A percentile compares a stretch with the other conserved stretches of the same genome.
phyloP scores from a whole-genome alignment of 1,139 yeast genomes.

The Candida sp. region DNA sequence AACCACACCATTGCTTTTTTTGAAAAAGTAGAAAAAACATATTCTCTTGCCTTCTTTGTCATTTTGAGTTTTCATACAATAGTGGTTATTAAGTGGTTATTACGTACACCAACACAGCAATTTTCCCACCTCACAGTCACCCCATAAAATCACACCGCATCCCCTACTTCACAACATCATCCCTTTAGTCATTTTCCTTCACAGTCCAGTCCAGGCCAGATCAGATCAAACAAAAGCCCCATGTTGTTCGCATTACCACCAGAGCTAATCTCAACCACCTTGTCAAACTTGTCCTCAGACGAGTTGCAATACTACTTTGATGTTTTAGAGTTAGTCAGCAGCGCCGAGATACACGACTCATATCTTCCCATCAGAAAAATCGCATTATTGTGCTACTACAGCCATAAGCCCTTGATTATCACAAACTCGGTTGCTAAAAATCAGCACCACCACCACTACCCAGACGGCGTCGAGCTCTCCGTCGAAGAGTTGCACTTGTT shows the following conservation, averaged over 20 bases:
- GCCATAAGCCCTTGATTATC: conserved; percentile 14
- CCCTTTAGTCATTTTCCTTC: neutral
- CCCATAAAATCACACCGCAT: neutral
- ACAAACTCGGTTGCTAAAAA: conserved; percentile 14
- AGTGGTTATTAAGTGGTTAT: conserved; percentile 4
- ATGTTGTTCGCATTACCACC: conserved; percentile 15
- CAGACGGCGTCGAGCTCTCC: conserved; percentile 1
- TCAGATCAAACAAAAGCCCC: neutral
- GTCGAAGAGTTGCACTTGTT: conserved; percentile 18
- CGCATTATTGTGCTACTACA: conserved; percentile 21
- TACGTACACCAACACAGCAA: too few species aligned
- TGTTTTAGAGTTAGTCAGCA: conserved; percentile 13
- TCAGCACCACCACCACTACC: neutral
- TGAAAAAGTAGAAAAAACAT: neutral
- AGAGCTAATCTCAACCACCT: conserved; percentile 17
- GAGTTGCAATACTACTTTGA: conserved; percentile 21
- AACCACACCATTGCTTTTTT: too few species aligned
- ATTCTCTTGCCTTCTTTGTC: too few species aligned
- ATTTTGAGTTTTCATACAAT: conserved; percentile 19
- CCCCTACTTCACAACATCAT: neutral
- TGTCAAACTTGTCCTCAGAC: conserved; percentile 18
- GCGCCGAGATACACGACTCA: conserved; percentile 3
- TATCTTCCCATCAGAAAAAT: conserved; percentile 19
- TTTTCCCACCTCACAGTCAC: neutral
- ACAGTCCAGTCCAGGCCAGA: neutral